Percentiles rank a stretch among this genome's conserved stretches.
These are phyloP conservation scores for Blastocystis sp. DNA, from an alignment of 352 stramenopile genomes.

Conservation along the genomic window DNA sequence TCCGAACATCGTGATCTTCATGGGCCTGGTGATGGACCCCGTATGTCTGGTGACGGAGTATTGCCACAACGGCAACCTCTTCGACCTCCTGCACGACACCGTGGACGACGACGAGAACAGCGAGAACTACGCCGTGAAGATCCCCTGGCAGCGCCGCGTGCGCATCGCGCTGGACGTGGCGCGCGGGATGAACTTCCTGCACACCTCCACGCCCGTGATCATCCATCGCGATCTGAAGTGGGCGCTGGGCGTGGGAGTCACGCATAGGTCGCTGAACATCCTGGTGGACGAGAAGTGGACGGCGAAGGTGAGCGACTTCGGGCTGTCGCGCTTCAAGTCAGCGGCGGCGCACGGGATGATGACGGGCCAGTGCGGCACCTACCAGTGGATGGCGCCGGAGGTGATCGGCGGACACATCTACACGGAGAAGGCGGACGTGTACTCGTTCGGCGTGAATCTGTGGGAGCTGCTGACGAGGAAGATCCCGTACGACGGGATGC, in stretches of 20 bases:
- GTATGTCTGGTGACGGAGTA: constrained; percentile 73
- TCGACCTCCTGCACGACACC: constrained; percentile 57
- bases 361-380: constrained; percentile 76
- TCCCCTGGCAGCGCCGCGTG: constrained; percentile 82
- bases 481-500: constrained; percentile 72
- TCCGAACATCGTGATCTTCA: constrained; percentile 79
- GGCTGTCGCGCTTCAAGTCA: constrained; percentile 72
- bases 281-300: constrained; percentile 83
- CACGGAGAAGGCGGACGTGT: constrained; percentile 81
- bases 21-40: constrained; percentile 85
- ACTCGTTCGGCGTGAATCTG: constrained; percentile 73
- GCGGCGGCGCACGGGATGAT: constrained; percentile 59
- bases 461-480: constrained; percentile 72
- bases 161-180: constrained; percentile 83
- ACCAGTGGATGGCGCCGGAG: constrained; percentile 84
- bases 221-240: constrained; percentile 84
- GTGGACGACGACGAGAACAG: constrained; percentile 45
- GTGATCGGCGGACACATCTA: constrained; percentile 83
- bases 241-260: neutral
- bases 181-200: constrained; percentile 84
- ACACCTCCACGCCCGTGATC: constrained; percentile 82
- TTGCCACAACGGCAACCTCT: constrained; percentile 67
- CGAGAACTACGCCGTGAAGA: constrained; percentile 75
- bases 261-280: constrained; percentile 77
- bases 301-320: constrained; percentile 85